Evolutionary conservation across 1,284 basidiomycete species (phyloP).

Genomic region (Cerrena zonata): DNA sequence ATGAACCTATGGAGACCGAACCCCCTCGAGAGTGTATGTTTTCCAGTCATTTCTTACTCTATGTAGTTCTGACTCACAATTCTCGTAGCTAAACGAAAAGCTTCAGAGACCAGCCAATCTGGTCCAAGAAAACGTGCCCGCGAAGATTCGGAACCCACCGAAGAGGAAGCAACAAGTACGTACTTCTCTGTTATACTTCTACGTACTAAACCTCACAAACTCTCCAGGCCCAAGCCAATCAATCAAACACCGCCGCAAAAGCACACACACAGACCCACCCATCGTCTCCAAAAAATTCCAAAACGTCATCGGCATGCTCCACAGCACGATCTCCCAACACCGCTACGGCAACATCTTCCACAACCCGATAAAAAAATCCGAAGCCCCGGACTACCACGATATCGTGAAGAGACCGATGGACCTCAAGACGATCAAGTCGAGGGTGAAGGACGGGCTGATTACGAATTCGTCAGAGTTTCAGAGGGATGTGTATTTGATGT

Average conservation of each 20-base stretch:
- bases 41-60: too few relatives aligned
- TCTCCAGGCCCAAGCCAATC: slow-evolving; percentile 23
- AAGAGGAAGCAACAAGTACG: slow-evolving; percentile 58
- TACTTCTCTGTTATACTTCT: background rate
- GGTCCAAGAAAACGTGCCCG: slow-evolving; percentile 56
- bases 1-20: background rate
- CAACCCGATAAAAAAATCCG: slow-evolving; percentile 79
- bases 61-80: too few relatives aligned
- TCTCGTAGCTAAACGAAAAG: slow-evolving; percentile 70
- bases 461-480: slow-evolving; percentile 80
- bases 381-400: slow-evolving; percentile 86
- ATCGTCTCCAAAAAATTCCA: slow-evolving; percentile 69
- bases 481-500: slow-evolving; percentile 86
- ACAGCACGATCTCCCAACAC: slow-evolving; percentile 78
- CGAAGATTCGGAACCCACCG: slow-evolving; percentile 63
- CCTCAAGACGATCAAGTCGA: slow-evolving; percentile 80
- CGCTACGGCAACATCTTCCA: slow-evolving; percentile 86
- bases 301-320: slow-evolving; percentile 72
- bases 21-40: slow-evolving; percentile 1
- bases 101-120: too few relatives aligned
- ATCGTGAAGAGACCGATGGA: slow-evolving; percentile 91
- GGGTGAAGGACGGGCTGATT: slow-evolving; percentile 78
- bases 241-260: slow-evolving; percentile 16
- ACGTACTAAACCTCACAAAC: background rate
- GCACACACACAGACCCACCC: slow-evolving; percentile 37